Evolutionary conservation across 441 rosid species (phyloP).

Genomic region (Pelargonium cotyledonis): DNA sequence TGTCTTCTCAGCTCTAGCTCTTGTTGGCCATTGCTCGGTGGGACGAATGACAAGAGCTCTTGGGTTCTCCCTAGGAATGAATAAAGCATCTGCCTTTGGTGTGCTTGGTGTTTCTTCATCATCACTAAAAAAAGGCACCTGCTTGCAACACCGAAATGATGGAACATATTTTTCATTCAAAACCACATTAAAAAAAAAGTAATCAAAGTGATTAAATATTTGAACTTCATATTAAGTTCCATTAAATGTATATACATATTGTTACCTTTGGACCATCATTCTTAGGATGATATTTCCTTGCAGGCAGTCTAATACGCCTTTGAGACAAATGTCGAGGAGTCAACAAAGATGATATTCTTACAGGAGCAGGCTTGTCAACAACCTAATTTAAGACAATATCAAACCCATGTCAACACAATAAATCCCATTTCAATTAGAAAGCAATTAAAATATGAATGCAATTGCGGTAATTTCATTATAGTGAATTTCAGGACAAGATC

Average conservation of each 20-base stretch:
- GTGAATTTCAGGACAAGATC: background rate
- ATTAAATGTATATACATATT: background rate
- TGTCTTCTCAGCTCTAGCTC: slow-evolving; percentile 41
- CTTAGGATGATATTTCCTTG: slow-evolving; percentile 73
- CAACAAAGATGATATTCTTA: slow-evolving; percentile 69
- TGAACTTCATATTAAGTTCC: background rate
- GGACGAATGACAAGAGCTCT: slow-evolving; percentile 76
- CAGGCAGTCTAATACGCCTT: slow-evolving; percentile 65
- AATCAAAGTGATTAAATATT: slow-evolving; percentile 11
- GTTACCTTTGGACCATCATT: slow-evolving; percentile 67
- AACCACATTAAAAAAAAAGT: slow-evolving; percentile 9
- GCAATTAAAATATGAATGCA: background rate
- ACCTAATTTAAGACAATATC: slow-evolving; percentile 34
- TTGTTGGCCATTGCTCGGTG: slow-evolving; percentile 50
- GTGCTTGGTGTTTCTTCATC: slow-evolving; percentile 84
- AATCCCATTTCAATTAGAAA: background rate
- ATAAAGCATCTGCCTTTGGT: slow-evolving; percentile 85
- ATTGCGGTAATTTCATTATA: background rate
- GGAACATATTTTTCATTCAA: slow-evolving; percentile 13
- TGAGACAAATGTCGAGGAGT: slow-evolving; percentile 79
- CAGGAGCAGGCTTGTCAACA: slow-evolving; percentile 74
- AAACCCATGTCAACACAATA: background rate
- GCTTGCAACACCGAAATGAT: slow-evolving; percentile 23
- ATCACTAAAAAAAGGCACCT: slow-evolving; percentile 84
- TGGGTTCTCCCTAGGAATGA: slow-evolving; percentile 90